phyloP scores from a whole-genome alignment of 2,329 filamentous ascomycete species.

The Claviceps africana region DNA sequence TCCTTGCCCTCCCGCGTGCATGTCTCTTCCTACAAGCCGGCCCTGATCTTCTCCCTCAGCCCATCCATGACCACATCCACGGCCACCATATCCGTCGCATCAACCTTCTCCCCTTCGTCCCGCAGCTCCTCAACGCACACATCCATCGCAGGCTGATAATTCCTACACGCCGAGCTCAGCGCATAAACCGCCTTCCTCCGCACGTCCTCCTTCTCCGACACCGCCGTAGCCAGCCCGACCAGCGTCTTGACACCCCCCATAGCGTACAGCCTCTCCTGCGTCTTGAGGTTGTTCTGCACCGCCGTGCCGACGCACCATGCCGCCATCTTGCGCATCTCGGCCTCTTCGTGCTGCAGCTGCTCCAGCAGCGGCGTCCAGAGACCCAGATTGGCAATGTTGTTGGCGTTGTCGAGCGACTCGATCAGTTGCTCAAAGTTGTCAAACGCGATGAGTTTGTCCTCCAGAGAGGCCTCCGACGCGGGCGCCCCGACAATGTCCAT shows the following conservation, averaged over 20 bases:
- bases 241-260: conserved; percentile 57
- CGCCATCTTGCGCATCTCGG: conserved; percentile 66
- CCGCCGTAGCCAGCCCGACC: conserved; percentile 40
- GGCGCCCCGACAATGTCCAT: conserved; percentile 61
- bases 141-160: conserved; percentile 76
- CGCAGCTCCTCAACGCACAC: conserved; percentile 47
- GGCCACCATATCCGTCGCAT: conserved; percentile 76
- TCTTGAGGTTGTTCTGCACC: conserved; percentile 86
- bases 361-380: conserved; percentile 72
- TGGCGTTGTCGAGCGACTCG: conserved; percentile 90
- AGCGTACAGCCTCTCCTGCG: conserved; percentile 56
- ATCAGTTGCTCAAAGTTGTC: conserved; percentile 93
- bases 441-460: conserved; percentile 70
- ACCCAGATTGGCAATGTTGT: conserved; percentile 67
- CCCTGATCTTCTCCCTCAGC: conserved; percentile 41
- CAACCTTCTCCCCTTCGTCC: conserved; percentile 44
- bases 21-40: conserved; percentile 6
- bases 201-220: conserved; percentile 39
- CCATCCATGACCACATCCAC: conserved; percentile 62
- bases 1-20: background rate
- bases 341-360: conserved; percentile 52
- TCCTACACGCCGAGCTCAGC: conserved; percentile 71
- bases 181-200: conserved; percentile 83
- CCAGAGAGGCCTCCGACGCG: conserved; percentile 49
- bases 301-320: conserved; percentile 93